Percentiles rank a stretch among this genome's conserved stretches.
phyloP scores from a whole-genome alignment of 2,329 filamentous ascomycete species.

The Phialophora tarda region DNA sequence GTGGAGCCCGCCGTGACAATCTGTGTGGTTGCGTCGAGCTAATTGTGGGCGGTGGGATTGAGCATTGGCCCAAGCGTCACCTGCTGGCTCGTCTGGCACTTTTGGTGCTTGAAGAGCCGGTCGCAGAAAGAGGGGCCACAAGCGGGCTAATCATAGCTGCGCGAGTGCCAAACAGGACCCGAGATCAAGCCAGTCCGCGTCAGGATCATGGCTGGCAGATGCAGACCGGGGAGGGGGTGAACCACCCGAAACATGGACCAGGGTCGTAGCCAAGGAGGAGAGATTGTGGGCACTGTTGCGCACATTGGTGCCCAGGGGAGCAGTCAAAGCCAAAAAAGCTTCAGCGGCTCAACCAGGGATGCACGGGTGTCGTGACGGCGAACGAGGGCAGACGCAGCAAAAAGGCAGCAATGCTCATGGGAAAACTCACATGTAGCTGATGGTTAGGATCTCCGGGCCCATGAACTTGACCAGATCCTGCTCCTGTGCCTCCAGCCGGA shows the following conservation, averaged over 20 bases:
- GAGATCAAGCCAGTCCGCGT: conserved; percentile 22
- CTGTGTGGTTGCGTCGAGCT: conserved; percentile 13
- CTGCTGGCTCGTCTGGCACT: conserved; percentile 21
- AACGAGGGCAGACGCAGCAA: neutral
- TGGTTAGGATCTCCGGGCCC: conserved; percentile 9
- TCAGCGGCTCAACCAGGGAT: conserved; percentile 33
- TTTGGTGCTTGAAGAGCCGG: conserved; percentile 22
- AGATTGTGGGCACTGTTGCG: conserved; percentile 18
- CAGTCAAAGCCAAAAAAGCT: conserved; percentile 31
- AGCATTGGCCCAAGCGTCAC: conserved; percentile 18
- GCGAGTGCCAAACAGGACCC: conserved; percentile 22
- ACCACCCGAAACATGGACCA: conserved; percentile 27
- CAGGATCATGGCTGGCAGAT: conserved; percentile 24
- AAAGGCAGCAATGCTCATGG: neutral
- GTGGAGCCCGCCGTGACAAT: conserved; percentile 7
- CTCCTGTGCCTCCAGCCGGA: conserved; percentile 18
- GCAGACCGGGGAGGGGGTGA: conserved; percentile 13
- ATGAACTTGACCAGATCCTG: conserved; percentile 13
- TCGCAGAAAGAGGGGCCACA: conserved; percentile 21
- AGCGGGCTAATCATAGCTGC: conserved; percentile 25
- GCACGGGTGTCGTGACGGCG: conserved; percentile 7
- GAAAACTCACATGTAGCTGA: conserved; percentile 32
- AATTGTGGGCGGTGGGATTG: conserved; percentile 8
- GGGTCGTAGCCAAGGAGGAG: conserved; percentile 20
- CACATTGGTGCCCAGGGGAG: conserved; percentile 17